phyloP scores from a whole-genome alignment of 2,329 filamentous ascomycete species.

The Endoconidiophora polonica region DNA sequence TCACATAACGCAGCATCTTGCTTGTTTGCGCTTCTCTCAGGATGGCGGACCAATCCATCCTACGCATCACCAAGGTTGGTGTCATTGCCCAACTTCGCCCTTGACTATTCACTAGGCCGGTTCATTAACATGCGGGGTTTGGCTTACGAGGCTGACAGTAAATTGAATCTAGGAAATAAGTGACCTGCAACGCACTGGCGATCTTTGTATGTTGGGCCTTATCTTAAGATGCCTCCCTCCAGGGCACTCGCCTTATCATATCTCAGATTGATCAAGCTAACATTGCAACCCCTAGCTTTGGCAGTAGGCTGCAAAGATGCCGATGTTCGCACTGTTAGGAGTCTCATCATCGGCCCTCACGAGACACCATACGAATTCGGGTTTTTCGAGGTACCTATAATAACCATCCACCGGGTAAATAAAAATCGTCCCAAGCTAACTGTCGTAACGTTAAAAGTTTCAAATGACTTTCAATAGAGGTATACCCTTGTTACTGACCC shows the following conservation, averaged over 20 bases:
- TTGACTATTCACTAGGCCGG: background rate
- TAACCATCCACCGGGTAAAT: background rate
- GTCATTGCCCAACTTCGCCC: background rate
- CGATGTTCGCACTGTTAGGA: constrained; percentile 75
- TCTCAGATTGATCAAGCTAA: background rate
- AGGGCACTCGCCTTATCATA: background rate
- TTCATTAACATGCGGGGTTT: constrained; percentile 3
- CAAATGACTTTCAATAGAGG: constrained; percentile 59
- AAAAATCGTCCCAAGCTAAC: background rate
- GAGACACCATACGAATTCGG: constrained; percentile 95
- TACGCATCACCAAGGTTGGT: constrained; percentile 66
- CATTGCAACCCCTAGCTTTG: constrained; percentile 38
- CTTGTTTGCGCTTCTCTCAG: constrained; percentile 13
- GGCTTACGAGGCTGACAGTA: constrained; percentile 2
- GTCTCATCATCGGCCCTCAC: constrained; percentile 79
- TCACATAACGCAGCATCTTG: background rate
- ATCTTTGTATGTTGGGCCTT: constrained; percentile 51
- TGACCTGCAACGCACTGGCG: constrained; percentile 66
- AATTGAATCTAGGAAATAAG: constrained; percentile 50
- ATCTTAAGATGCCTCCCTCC: background rate
- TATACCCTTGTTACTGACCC: constrained; percentile 20
- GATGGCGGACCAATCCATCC: constrained; percentile 74
- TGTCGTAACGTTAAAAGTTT: constrained; percentile 38
- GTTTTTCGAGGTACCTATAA: constrained; percentile 65
- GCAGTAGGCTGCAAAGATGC: constrained; percentile 75